phyloP scores from a whole-genome alignment of 148 eudicot species.

The Cornus kousa region DNA sequence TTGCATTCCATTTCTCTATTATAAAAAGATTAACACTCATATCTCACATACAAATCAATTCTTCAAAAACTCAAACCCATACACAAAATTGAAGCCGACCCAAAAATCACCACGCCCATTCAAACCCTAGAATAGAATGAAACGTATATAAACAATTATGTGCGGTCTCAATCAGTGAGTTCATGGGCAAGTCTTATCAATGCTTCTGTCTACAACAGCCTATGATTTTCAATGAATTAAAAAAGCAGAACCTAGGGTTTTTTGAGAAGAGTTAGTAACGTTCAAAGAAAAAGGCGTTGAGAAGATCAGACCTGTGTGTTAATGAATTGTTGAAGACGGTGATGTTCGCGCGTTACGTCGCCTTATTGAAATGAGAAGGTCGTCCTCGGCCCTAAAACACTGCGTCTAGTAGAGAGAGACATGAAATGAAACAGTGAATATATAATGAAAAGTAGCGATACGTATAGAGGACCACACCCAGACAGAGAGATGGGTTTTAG shows the following conservation, averaged over 20 bases:
- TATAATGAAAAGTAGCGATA: background rate
- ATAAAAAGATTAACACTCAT: background rate
- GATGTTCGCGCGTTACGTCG: background rate
- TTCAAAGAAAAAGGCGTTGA: background rate
- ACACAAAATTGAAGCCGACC: background rate
- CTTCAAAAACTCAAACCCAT: background rate
- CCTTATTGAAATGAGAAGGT: background rate
- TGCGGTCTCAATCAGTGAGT: slow-evolving; percentile 5
- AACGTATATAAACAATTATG: background rate
- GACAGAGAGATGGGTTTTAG: background rate
- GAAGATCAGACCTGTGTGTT: slow-evolving; percentile 18
- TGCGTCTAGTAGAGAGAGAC: slow-evolving; percentile 1
- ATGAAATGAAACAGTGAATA: background rate
- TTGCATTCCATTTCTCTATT: slow-evolving; percentile 13
- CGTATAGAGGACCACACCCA: background rate
- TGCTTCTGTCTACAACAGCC: background rate
- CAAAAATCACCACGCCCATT: background rate
- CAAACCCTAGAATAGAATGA: slow-evolving; percentile 10
- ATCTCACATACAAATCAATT: background rate
- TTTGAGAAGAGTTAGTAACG: background rate
- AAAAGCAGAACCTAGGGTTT: background rate
- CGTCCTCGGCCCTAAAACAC: slow-evolving; percentile 1
- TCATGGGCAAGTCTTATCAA: background rate
- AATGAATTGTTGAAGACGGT: background rate
- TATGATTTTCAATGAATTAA: background rate